Conservation (phyloP, 2,329 filamentous ascomycete species). For the Calonectria montana region DNA sequence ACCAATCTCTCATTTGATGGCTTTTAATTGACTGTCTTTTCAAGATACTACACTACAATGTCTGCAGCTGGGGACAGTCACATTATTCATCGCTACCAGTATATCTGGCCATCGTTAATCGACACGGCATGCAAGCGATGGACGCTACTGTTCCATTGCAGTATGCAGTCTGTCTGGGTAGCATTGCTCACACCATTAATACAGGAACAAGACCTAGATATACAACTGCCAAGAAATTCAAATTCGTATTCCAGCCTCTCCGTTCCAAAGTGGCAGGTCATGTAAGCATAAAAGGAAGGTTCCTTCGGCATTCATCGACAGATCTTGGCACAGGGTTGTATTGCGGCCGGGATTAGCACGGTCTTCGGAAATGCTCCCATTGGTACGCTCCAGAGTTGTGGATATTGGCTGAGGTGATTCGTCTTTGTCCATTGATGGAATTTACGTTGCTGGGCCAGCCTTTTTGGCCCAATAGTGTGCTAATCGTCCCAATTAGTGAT, state of each 20-base stretch:
- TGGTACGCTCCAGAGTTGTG: not conserved
- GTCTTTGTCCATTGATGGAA: not conserved
- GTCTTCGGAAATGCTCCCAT: not conserved
- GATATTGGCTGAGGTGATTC: no score
- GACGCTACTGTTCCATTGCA: not conserved
- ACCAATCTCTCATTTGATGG: no score
- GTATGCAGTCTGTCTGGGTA: not conserved
- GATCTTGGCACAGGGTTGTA: not conserved
- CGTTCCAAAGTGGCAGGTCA: not conserved
- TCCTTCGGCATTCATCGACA: not conserved
- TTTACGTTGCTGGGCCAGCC: not conserved
- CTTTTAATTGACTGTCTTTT: no score
- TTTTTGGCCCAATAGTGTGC: not conserved
- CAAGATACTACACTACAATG: no score
- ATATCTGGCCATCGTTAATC: not conserved
- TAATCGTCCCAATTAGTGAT: not conserved
- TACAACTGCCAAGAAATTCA: not conserved
- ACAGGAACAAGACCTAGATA: not conserved
- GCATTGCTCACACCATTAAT: not conserved
- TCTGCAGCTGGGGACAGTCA: no score
- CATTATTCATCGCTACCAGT: no score
- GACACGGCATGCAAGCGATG: not conserved
- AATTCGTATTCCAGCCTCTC: not conserved
- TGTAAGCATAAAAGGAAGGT: constrained; percentile 1
- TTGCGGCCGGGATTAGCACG: not conserved